Conservation (phyloP, 1,284 basidiomycete species). For the Coniferiporia weirii region DNA sequence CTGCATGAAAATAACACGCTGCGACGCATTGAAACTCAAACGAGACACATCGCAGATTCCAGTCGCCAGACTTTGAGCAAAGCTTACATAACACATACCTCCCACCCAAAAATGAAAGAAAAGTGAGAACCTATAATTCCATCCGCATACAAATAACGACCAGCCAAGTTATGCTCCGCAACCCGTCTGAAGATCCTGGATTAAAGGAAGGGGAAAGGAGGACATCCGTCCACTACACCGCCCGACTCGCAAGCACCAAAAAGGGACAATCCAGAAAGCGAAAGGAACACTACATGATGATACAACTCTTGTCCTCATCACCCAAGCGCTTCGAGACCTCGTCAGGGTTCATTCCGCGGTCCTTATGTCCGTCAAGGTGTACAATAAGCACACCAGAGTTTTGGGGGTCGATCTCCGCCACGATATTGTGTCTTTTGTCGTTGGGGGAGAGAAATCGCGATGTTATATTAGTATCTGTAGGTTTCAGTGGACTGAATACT, state of each 20-base stretch:
- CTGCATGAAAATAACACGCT: not conserved
- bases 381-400: slow-evolving; percentile 89
- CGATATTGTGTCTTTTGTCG: slow-evolving; percentile 56
- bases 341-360: slow-evolving; percentile 48
- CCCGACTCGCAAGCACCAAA: not conserved
- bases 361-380: slow-evolving; percentile 49
- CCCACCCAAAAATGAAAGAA: too few species aligned
- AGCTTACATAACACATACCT: too few species aligned
- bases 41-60: too few species aligned
- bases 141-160: too few species aligned
- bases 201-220: too few species aligned
- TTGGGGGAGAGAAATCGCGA: not conserved
- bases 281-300: slow-evolving; percentile 55
- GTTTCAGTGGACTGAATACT: slow-evolving; percentile 20
- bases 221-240: not conserved
- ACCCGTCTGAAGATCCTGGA: too few species aligned
- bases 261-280: not conserved
- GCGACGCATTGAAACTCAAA: too few species aligned
- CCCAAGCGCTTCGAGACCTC: slow-evolving; percentile 52
- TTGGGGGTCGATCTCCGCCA: slow-evolving; percentile 73
- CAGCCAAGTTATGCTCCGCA: too few species aligned
- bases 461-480: not conserved
- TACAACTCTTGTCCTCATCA: slow-evolving; percentile 46
- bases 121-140: too few species aligned
- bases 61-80: too few species aligned